A percentile compares a stretch with the other conserved stretches of the same genome.
These are phyloP conservation scores for Epithele typhae DNA, from an alignment of 768 basidiomycete species.

Conservation along the genomic window DNA sequence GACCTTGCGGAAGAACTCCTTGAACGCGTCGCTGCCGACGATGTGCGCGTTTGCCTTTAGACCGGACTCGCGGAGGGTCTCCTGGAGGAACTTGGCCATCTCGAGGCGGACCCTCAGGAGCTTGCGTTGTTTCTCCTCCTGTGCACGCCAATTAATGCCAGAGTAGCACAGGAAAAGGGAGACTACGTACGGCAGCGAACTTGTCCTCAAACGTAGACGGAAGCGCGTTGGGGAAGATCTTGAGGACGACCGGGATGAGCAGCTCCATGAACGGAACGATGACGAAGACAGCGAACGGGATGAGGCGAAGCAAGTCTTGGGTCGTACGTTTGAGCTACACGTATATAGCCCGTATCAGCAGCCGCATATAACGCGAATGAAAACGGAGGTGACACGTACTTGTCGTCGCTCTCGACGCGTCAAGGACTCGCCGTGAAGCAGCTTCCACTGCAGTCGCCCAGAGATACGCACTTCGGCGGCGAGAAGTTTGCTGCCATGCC, in stretches of 20 bases:
- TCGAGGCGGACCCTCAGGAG: conserved; percentile 90
- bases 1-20: conserved; percentile 98
- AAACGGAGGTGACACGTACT: conserved; percentile 36
- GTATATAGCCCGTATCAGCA: neutral
- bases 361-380: neutral
- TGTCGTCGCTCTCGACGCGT: conserved; percentile 93
- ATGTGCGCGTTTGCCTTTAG: conserved; percentile 92
- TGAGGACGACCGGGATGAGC: conserved; percentile 90
- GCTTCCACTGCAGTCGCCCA: conserved; percentile 81
- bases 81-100: conserved; percentile 99
- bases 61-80: conserved; percentile 92
- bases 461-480: conserved; percentile 94
- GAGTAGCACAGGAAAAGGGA: neutral
- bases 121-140: conserved; percentile 98
- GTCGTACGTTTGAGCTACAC: conserved; percentile 88
- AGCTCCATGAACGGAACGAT: conserved; percentile 99
- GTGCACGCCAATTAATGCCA: neutral
- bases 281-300: conserved; percentile 93
- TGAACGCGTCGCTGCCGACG: conserved; percentile 92
- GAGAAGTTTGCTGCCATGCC: conserved; percentile 92
- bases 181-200: conserved; percentile 71
- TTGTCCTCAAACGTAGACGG: conserved; percentile 99
- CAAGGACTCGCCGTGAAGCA: conserved; percentile 84
- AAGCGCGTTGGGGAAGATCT: conserved; percentile 98
- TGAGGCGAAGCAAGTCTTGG: conserved; percentile 84